Evolutionary conservation across 1,284 basidiomycete species (phyloP).

Genomic region (Moniliella sp.): DNA sequence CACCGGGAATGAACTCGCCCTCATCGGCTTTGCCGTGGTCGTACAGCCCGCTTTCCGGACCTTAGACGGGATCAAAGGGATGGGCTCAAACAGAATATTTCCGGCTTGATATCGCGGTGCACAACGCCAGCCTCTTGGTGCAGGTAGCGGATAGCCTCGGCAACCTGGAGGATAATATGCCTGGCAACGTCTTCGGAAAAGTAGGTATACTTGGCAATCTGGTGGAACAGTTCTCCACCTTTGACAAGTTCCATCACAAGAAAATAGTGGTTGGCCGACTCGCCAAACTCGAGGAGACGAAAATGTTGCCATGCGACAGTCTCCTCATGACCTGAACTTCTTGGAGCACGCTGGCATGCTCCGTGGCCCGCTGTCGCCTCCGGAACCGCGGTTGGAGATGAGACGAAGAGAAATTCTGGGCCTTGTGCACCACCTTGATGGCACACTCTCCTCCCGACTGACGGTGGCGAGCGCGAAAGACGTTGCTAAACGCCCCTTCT

Average conservation of each 20-base stretch:
- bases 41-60: slow-evolving; percentile 57
- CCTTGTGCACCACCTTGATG: slow-evolving; percentile 91
- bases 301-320: slow-evolving; percentile 65
- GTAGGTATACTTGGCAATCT: slow-evolving; percentile 97
- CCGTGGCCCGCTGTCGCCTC: too few species aligned
- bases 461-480: slow-evolving; percentile 73
- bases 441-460: slow-evolving; percentile 65
- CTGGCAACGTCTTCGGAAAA: slow-evolving; percentile 55
- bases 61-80: slow-evolving; percentile 71
- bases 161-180: slow-evolving; percentile 92
- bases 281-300: slow-evolving; percentile 42
- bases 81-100: slow-evolving; percentile 87
- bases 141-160: slow-evolving; percentile 76
- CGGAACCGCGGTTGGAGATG: too few species aligned
- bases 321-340: slow-evolving; percentile 99
- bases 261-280: slow-evolving; percentile 81
- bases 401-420: too few species aligned
- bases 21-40: slow-evolving; percentile 98
- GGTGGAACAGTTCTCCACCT: slow-evolving; percentile 95
- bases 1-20: slow-evolving; percentile 71
- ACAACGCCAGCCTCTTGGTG: slow-evolving; percentile 96
- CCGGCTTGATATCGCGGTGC: slow-evolving; percentile 93
- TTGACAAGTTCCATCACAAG: slow-evolving; percentile 62
- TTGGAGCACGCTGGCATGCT: slow-evolving; percentile 92
- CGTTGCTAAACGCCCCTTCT: slow-evolving; percentile 86